These are phyloP conservation scores for Leptodermis oblonga DNA, from an alignment of 257 asterid species.

Conservation along the genomic window DNA sequence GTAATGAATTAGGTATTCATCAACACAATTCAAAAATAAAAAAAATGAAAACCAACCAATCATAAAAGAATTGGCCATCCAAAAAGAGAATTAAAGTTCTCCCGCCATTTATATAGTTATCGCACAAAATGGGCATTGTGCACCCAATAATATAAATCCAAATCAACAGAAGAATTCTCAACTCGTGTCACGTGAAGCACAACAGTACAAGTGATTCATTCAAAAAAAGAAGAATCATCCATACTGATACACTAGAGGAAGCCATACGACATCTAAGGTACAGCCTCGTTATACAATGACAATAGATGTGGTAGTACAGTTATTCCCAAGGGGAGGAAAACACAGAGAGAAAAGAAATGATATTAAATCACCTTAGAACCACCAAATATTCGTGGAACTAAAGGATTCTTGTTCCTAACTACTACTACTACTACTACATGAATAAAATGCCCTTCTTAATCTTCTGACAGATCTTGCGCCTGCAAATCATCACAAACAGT, in stretches of 20 bases:
- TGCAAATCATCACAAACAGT: constrained; percentile 10
- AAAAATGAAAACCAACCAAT: no score
- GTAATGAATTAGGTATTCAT: no score
- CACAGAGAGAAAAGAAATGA: background rate
- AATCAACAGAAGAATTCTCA: no score
- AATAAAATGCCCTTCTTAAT: background rate
- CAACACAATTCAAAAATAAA: no score
- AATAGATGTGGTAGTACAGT: background rate
- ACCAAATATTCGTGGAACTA: constrained; percentile 17
- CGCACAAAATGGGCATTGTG: no score
- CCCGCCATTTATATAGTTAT: no score
- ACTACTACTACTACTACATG: background rate
- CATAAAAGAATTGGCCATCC: no score
- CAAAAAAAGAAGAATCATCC: background rate
- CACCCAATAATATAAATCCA: no score
- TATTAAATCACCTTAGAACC: constrained; percentile 32
- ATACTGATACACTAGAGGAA: background rate
- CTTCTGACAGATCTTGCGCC: background rate
- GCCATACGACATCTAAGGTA: background rate
- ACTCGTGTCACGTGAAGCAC: no score
- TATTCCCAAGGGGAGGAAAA: background rate
- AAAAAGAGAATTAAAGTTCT: no score
- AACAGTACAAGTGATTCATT: no score
- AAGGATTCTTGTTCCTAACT: constrained; percentile 26
- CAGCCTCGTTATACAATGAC: background rate